These are phyloP conservation scores for Neonectria magnoliae DNA, from an alignment of 2,329 filamentous ascomycete genomes.

Conservation along the genomic window DNA sequence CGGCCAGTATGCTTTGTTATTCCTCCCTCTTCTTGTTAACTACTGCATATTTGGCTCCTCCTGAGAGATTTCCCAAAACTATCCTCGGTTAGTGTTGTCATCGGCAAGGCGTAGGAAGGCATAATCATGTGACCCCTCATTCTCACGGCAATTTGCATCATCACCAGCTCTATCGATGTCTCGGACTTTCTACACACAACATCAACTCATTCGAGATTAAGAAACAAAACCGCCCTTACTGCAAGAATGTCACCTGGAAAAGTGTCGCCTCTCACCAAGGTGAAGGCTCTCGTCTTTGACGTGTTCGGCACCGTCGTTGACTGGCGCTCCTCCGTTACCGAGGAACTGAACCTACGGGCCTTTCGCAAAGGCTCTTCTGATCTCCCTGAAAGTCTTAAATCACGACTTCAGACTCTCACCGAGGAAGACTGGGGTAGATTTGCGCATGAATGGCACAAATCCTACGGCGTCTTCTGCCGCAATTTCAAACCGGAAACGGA, in stretches of 20 bases:
- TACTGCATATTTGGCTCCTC: neutral
- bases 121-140: constrained; percentile 35
- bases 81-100: constrained; percentile 17
- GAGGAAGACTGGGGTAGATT: constrained; percentile 70
- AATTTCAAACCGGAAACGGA: constrained; percentile 58
- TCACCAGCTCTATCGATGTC: neutral
- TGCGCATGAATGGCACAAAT: constrained; percentile 75
- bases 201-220: neutral
- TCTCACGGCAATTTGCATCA: too few species aligned
- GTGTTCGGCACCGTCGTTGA: constrained; percentile 84
- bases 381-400: constrained; percentile 57
- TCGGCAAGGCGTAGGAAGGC: constrained; percentile 17
- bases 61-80: fast-evolving
- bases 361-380: constrained; percentile 58
- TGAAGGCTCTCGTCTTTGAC: constrained; percentile 76
- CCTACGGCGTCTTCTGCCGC: constrained; percentile 70
- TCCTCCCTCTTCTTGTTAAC: neutral
- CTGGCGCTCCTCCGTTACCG: constrained; percentile 75
- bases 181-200: neutral
- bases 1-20: neutral
- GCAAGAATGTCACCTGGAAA: constrained; percentile 40
- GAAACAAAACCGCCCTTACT: neutral
- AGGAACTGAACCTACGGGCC: constrained; percentile 64
- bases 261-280: constrained; percentile 40
- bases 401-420: constrained; percentile 61